Evolutionary conservation across 148 eudicot genomes (phyloP).

Genomic region (Camellia sinensis): DNA sequence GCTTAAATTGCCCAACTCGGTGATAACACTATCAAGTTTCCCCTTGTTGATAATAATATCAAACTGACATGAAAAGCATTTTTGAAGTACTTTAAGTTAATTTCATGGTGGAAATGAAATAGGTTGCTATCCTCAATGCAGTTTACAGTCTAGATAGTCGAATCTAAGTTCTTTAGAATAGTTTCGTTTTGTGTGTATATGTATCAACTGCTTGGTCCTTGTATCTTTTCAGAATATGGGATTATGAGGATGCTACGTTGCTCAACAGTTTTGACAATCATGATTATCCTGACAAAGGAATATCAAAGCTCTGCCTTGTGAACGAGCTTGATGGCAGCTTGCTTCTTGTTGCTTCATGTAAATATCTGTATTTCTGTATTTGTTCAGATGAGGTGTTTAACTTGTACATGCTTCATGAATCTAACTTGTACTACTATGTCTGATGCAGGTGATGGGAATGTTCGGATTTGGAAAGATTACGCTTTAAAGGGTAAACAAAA

Average conservation of each 20-base stretch:
- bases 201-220: conserved; percentile 12
- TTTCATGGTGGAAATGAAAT: not conserved
- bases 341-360: conserved; percentile 94
- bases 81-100: not conserved
- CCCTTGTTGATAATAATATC: not conserved
- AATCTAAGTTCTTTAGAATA: not conserved
- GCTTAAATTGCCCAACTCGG: not conserved
- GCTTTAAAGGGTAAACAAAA: conserved; percentile 61
- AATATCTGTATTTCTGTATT: not conserved
- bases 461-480: conserved; percentile 94
- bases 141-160: not conserved
- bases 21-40: not conserved
- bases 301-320: conserved; percentile 87
- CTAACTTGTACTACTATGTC: not conserved
- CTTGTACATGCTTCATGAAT: not conserved
- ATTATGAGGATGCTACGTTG: conserved; percentile 84
- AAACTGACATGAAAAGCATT: not conserved
- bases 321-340: conserved; percentile 93
- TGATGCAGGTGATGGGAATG: conserved; percentile 77
- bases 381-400: not conserved
- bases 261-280: conserved; percentile 87
- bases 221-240: conserved; percentile 65
- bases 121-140: not conserved
- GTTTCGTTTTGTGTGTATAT: not conserved
- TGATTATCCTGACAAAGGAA: conserved; percentile 80